phyloP scores from a whole-genome alignment of 1,284 basidiomycete species.

The Pascua guehoae region DNA sequence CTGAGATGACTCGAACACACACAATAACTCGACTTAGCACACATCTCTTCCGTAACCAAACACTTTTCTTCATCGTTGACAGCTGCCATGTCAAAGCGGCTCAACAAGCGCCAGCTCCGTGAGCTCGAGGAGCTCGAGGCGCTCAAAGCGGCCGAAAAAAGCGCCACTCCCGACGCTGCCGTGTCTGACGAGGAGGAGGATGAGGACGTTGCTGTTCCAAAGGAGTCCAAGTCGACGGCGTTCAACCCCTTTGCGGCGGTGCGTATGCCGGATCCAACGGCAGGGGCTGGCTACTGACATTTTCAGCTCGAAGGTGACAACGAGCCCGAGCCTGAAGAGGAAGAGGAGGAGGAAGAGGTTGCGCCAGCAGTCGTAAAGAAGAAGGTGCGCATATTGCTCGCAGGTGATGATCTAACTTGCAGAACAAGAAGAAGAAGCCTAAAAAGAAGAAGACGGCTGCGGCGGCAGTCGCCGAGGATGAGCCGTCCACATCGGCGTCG shows the following conservation, averaged over 20 bases:
- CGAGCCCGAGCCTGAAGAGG: constrained; percentile 25
- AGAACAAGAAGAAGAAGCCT: constrained; percentile 49
- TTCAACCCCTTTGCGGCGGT: constrained; percentile 59
- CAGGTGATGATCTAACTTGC: constrained; percentile 8
- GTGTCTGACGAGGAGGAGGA: constrained; percentile 16
- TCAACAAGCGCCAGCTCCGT: constrained; percentile 77
- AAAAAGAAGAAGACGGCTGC: constrained; percentile 37
- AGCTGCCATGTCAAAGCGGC: constrained; percentile 49
- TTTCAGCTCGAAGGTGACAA: constrained; percentile 14
- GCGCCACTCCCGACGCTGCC: constrained; percentile 23
- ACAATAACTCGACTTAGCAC: no score
- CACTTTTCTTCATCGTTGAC: background rate
- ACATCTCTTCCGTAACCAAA: no score
- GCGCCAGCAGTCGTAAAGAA: constrained; percentile 24
- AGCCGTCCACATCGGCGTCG: constrained; percentile 11
- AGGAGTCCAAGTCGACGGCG: constrained; percentile 29
- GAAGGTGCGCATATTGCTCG: constrained; percentile 25
- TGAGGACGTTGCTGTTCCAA: constrained; percentile 5
- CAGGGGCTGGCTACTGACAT: background rate
- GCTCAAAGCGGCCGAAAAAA: constrained; percentile 32
- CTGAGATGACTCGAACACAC: no score
- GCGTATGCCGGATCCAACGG: background rate
- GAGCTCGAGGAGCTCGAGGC: constrained; percentile 66
- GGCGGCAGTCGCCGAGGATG: constrained; percentile 10
- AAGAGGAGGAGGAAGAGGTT: constrained; percentile 30